These are phyloP conservation scores for Moniliophthora roreri DNA, from an alignment of 1,284 basidiomycete species.

Conservation along the genomic window DNA sequence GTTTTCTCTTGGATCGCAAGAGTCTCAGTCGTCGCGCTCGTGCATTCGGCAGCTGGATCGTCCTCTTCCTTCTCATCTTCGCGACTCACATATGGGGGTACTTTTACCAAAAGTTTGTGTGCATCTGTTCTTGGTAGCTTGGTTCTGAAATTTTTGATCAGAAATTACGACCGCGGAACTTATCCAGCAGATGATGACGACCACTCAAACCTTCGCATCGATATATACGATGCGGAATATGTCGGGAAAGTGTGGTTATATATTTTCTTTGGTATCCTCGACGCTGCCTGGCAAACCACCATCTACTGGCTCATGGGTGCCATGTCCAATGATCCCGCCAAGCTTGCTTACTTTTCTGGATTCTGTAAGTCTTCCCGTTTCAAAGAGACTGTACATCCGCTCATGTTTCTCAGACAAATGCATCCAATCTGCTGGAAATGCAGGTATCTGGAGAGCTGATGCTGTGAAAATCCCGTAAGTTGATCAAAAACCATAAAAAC, in stretches of 20 bases:
- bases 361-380: conserved; percentile 16
- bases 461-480: conserved; percentile 23
- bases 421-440: conserved; percentile 33
- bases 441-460: conserved; percentile 32
- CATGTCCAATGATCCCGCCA: conserved; percentile 58
- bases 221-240: conserved; percentile 54
- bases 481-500: neutral
- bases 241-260: conserved; percentile 56
- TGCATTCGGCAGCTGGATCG: conserved; percentile 61
- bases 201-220: conserved; percentile 45
- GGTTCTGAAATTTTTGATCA: conserved; percentile 23
- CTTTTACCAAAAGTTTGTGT: conserved; percentile 63
- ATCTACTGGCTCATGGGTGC: conserved; percentile 62
- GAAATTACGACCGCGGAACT: conserved; percentile 59
- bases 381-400: neutral
- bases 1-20: conserved; percentile 58
- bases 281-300: conserved; percentile 57
- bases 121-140: neutral
- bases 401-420: conserved; percentile 24
- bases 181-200: conserved; percentile 31
- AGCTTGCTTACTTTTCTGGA: conserved; percentile 53
- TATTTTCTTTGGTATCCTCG: conserved; percentile 57
- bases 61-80: conserved; percentile 62
- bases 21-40: conserved; percentile 55
- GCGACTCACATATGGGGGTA: conserved; percentile 68